Conservation (phyloP, 495 filamentous ascomycete species). For the Corynascus novoguineensis region DNA sequence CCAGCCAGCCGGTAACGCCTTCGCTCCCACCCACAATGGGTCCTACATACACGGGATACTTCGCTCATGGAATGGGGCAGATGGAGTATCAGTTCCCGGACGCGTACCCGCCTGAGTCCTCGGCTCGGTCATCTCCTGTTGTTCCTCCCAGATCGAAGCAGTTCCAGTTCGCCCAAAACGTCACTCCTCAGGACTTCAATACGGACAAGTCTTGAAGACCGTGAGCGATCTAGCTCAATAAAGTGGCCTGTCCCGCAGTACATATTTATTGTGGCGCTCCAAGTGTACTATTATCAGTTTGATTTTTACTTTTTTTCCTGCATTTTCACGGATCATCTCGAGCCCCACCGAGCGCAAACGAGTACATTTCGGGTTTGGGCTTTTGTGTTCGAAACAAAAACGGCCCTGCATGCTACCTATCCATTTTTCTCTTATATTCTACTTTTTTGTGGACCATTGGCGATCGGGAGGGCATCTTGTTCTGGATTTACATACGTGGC, state of each 20-base stretch:
- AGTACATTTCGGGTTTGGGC: too few relatives aligned
- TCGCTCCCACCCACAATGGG: conserved; percentile 37
- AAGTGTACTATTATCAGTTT: conserved; percentile 10
- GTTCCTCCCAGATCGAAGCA: conserved; percentile 36
- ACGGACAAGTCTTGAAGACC: conserved; percentile 20
- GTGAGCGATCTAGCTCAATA: too few relatives aligned
- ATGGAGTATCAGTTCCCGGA: conserved; percentile 42
- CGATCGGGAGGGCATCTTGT: background rate
- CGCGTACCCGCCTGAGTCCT: conserved; percentile 37
- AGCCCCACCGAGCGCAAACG: too few relatives aligned
- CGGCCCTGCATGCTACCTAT: too few relatives aligned
- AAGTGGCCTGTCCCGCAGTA: too few relatives aligned
- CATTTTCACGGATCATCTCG: background rate
- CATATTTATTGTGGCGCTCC: background rate
- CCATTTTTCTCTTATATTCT: background rate
- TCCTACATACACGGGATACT: conserved; percentile 31
- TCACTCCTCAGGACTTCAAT: conserved; percentile 44
- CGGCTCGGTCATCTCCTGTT: conserved; percentile 38
- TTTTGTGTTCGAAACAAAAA: too few relatives aligned
- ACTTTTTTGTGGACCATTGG: background rate
- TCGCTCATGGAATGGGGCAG: conserved; percentile 25
- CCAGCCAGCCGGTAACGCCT: conserved; percentile 41
- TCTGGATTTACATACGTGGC: conserved; percentile 8
- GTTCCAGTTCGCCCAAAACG: conserved; percentile 47
- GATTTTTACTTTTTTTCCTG: background rate